These are phyloP conservation scores for Myriosclerotinia scirpicola DNA, from an alignment of 2,329 filamentous ascomycete genomes.

Conservation along the genomic window DNA sequence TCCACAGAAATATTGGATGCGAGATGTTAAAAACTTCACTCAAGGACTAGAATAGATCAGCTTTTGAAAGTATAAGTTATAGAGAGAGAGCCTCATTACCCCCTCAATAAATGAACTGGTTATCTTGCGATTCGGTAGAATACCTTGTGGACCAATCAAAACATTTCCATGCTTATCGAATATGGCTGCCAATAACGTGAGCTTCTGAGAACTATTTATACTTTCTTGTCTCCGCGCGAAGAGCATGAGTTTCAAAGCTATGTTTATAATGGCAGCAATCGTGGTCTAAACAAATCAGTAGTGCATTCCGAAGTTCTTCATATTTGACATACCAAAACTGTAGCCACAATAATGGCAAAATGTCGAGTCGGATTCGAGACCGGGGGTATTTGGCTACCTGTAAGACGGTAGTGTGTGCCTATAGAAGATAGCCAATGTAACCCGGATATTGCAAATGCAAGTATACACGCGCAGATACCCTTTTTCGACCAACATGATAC, in stretches of 20 bases:
- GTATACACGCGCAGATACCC: slow-evolving; percentile 60
- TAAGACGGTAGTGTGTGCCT: slow-evolving; percentile 66
- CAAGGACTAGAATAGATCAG: slow-evolving; percentile 48
- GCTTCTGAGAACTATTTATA: slow-evolving; percentile 50
- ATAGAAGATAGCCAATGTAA: slow-evolving; percentile 84
- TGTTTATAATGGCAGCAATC: slow-evolving; percentile 58
- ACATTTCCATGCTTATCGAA: slow-evolving; percentile 67
- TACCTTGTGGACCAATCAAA: slow-evolving; percentile 67
- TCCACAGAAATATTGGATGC: slow-evolving; percentile 84
- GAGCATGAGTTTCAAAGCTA: slow-evolving; percentile 54
- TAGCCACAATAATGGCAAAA: slow-evolving; percentile 32
- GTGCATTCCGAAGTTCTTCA: neutral
- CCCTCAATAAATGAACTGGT: slow-evolving; percentile 73
- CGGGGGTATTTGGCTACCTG: slow-evolving; percentile 44
- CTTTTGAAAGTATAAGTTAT: neutral
- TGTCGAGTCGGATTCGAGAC: slow-evolving; percentile 15
- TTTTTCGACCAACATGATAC: slow-evolving; percentile 77
- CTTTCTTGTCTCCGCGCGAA: slow-evolving; percentile 34
- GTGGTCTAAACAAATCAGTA: slow-evolving; percentile 51
- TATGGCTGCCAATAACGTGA: slow-evolving; percentile 58
- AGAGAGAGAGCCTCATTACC: slow-evolving; percentile 42
- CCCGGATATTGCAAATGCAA: slow-evolving; percentile 74
- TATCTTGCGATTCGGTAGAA: slow-evolving; percentile 71
- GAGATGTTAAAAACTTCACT: slow-evolving; percentile 73
- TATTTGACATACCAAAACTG: slow-evolving; percentile 27